Evolutionary conservation across 1,284 basidiomycete species (phyloP), one percentile per base, ranked within the genome.

Genomic region (Moesziomyces sp.): DNA sequence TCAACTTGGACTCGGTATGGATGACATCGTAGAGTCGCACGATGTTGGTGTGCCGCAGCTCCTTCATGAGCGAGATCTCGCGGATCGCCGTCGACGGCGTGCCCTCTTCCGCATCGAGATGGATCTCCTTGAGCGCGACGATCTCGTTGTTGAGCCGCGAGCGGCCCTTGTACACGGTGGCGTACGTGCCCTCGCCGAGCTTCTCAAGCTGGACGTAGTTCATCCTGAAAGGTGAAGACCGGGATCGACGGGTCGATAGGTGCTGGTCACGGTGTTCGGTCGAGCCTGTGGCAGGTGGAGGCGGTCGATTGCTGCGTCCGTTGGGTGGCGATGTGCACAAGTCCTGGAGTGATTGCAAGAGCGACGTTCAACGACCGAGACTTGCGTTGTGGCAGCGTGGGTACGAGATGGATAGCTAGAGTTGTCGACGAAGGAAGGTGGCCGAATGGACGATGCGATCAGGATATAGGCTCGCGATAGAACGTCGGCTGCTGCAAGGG

Each of bases 1-100:
- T 93, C 46, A 99, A 91, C 82, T 99, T 99, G 30, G 94, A 92
- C 86, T 99, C 82, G 16, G 82, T 97, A 85, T 98, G 95, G 70
- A 99, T 97, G 61, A 99, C 97, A 84, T 99, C 97, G 87, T 98
- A 91, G 18, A 99, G 90, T 78, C 96, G 93, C 81, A 94, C 92
- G 78, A 95, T 94, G 86, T 97, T 96, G 86, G 91, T 90, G 80
- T 97, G 94, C 84, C 94, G 93, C 81, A 97, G 89, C 84, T 97
- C 93, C 85, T 97, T 97, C 93, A 97, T 95, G 76, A 97, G 89
- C 43, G 92, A 94, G 78, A 97, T 96, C 86, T 97, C 93, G 52
- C 93, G 91, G 82, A 97, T 97, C 53, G 93, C 93, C 24, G 93
- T 97, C 11, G 93, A 94, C 40, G 93, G 94, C 0, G 93, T 97